Base-by-base conservation (phyloP, 352 stramenopile species). In the Pythium phragmitis region DNA sequence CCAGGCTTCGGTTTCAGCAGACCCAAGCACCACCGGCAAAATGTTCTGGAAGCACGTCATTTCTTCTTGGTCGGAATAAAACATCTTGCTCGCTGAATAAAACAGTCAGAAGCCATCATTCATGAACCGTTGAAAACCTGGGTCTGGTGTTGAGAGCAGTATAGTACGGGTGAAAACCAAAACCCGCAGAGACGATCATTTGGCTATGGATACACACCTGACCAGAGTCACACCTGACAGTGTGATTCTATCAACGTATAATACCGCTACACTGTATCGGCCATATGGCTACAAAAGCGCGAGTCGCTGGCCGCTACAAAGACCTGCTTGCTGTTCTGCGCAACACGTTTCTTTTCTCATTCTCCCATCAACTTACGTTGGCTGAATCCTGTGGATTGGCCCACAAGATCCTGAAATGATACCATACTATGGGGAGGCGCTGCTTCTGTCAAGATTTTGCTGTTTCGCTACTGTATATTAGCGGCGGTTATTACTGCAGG, bases 11-110 rank as follows among this genome's bases (percentile, higher is more conserved):
- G 48, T 37, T 55, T 17, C 28, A 33, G 14, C 19, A 36, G 14
- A 39, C 46, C 56, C 56, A 61, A 61, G 54, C 54, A 61, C 54
- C 54, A 58, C 34, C n/a, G 17, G 36, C 37, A 58, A 36, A 37
- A 23, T 48, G 26, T 60, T 50, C 14, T 50, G 23, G 37, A 51
- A 60, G 36, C 7, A 17, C 36, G 33, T 9, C 21, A 11, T 60
- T 33, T n/a, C 36, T 53, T 53, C 19, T n/a, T 16, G 21, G 21
- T 21, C 11, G 41, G 21, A 50, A 60, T 50, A 63, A 63, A 56
- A 54, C 47, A 57, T 19, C 9, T 26, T 26, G 28, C 1, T 17
- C 4, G 17, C 8, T 64, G 57, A 57, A 49, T 64, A 57, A 64
- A 64, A 64, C 57, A 64, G 37, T 9, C 37, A 42, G 9, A 12